Base-by-base conservation (phyloP, 352 stramenopile genomes). In the Albugo laibachii region DNA sequence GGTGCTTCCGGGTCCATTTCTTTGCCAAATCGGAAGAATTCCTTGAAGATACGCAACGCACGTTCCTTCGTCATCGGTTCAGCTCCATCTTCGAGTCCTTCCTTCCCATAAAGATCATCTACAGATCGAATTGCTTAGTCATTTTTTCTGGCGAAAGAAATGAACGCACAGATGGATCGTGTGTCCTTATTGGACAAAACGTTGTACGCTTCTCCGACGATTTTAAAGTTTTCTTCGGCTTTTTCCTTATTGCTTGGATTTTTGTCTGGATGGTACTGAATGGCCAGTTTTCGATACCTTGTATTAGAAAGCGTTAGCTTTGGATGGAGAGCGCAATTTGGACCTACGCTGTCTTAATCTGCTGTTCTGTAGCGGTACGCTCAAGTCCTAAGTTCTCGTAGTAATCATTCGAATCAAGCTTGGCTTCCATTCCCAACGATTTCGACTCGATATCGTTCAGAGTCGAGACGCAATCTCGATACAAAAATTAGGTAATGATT, bases 181-280 rank as follows among this genome's bases (percentile, higher is more conserved):
- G 77, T 95, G 44, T 95, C 72, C 31, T 80, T 71, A 56, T 96
- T 83, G 19, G 83, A 94, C 14, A 97, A 71, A 45, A 96, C 80
- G 47, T 95, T 92, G 65, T 96, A 97, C 13, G 88, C 88, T 57
- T 94, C 80, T 50, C 71, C 83, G 36, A 97, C 83, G 52, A 95
- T 78, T 61, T 96, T 95, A 55, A 97, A 97, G 61, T 94, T 94
- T 45, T 89, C 72, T 53, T 92, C 82, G 16, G 85, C 80, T 35
- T 78, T 58, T 42, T 83, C 52, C 56, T 86, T 85, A 49, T 87
- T 74, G 11, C 66, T 56, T 27, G 75, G 77, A 56, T 95, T 95
- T 66, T 94, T 94, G 66, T 95, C 84, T 13, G 84, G 84, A 52
- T 95, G 84, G 62, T 92, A 93, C 62, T 93, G 94, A 61, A 95